Evolutionary conservation across 2,329 filamentous ascomycete genomes (phyloP), one percentile per base, ranked within the genome.

Genomic region (Berkeleyomyces basicola): DNA sequence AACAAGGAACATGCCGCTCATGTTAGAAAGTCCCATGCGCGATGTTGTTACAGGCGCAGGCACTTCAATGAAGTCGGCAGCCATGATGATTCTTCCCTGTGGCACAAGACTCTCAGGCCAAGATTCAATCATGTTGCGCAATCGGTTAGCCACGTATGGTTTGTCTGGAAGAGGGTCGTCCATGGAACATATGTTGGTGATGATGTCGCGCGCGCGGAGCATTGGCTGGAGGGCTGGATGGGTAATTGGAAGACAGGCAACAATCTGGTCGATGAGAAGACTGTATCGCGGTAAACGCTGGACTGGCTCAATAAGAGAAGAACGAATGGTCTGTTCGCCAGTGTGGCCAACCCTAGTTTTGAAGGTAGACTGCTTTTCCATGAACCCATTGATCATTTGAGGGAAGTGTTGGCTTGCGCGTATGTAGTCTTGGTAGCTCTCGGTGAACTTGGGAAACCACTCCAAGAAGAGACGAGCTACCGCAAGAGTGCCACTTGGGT

Each of bases 171-270:
- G 78, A 69, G 69, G 87, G 70, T 75, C 87, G 68, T 96, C 92
- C 75, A 96, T 85, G 14, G 92, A 95, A 73, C 93, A 99, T 51
- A 99, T 99, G 61, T 95, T 93, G 23, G 91, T 90, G 67, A 99
- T 90, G 61, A 96, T 88, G 71, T 97, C 93, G 67, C 92, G 82
- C 0, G 93, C 91, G 70, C 90, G 91, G 49, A 96, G 81, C 74
- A 99, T 85, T 2, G 81, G 79, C 67, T 87, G 86, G 61, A 96
- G 79, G 0, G 91, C 91, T 2, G 90, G 88, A 71, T 97, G 91
- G 7, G 87, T 84, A 59, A 91, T 82, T 3, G 92, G 91, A 16
- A 97, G 80, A 65, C 87, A 90, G 67, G 86, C 84, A 58, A 93
- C 82, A 70, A 99, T 96, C 69, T 95, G 91, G 74, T 99, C 93